These are phyloP conservation scores for Gypsophila paniculata DNA, from an alignment of 179 eudicot species.

Conservation along the genomic window DNA sequence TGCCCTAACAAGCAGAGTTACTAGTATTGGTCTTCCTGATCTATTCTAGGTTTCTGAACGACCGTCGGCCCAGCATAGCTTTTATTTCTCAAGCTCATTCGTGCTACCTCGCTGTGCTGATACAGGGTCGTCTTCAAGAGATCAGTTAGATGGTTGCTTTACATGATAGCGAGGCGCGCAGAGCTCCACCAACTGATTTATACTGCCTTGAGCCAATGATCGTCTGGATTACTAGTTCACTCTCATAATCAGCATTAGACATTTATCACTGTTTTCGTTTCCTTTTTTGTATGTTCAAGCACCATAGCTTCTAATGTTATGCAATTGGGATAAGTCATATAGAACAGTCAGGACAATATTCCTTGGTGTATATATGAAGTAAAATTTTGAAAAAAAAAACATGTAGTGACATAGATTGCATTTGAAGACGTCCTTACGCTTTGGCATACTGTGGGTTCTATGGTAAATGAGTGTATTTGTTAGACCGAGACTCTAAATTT, in stretches of 20 bases:
- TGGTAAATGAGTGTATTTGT: background rate
- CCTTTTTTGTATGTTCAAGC: background rate
- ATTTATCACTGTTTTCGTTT: background rate
- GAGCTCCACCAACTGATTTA: slow-evolving; percentile 2
- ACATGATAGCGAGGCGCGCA: slow-evolving; percentile 1
- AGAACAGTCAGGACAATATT: slow-evolving; percentile 18
- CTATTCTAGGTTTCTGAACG: slow-evolving; percentile 11
- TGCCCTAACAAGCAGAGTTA: slow-evolving; percentile 64
- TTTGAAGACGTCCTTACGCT: background rate
- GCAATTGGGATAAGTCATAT: background rate
- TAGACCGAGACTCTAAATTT: background rate
- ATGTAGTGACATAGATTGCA: background rate
- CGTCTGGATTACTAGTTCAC: slow-evolving; percentile 7
- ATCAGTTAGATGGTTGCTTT: slow-evolving; percentile 4
- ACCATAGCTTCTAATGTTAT: slow-evolving; percentile 17
- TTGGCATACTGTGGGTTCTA: slow-evolving; percentile 8
- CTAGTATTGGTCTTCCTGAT: slow-evolving; percentile 28
- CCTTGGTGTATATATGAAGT: slow-evolving; percentile 24
- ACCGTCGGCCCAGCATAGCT: slow-evolving; percentile 5
- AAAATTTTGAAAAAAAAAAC: slow-evolving; percentile 1
- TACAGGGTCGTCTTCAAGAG: slow-evolving; percentile 10
- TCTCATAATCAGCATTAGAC: background rate
- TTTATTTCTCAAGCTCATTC: background rate
- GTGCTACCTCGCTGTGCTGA: slow-evolving; percentile 10
- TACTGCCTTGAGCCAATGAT: slow-evolving; percentile 13